Conservation (phyloP, 2,329 filamentous ascomycete genomes). For the Zasmidium citrigriseum region DNA sequence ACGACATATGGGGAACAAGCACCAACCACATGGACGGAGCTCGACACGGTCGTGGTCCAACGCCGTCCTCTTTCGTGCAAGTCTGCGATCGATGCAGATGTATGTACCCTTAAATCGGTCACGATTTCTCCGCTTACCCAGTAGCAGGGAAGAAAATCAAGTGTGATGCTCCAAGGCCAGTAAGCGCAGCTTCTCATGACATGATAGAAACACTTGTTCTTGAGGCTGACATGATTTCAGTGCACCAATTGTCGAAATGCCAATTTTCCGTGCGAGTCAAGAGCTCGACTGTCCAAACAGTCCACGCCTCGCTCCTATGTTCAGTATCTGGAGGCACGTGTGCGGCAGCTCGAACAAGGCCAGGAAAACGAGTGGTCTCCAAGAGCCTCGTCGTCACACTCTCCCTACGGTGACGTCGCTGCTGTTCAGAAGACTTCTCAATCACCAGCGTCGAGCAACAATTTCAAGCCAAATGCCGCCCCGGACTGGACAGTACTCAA, state of each 20-base stretch:
- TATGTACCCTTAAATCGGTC: no score
- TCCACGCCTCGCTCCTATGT: background rate
- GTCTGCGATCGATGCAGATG: background rate
- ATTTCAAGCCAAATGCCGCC: background rate
- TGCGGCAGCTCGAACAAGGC: background rate
- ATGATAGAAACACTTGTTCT: background rate
- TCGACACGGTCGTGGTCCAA: background rate
- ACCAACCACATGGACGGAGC: background rate
- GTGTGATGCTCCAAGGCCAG: background rate
- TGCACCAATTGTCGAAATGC: background rate
- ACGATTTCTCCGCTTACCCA: no score
- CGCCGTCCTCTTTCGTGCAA: background rate
- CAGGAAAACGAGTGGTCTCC: background rate
- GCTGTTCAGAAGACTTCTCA: background rate
- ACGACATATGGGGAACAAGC: background rate
- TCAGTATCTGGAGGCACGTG: background rate
- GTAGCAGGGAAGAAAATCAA: background rate
- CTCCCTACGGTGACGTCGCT: background rate
- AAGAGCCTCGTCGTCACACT: background rate
- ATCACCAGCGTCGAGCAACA: background rate
- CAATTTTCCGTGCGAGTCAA: background rate
- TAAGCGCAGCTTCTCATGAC: background rate
- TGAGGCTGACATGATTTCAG: background rate
- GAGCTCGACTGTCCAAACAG: background rate
- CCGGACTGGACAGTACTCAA: slow-evolving; percentile 14